phyloP scores from a whole-genome alignment of 2,329 filamentous ascomycete genomes.

The Xylaria sp. region DNA sequence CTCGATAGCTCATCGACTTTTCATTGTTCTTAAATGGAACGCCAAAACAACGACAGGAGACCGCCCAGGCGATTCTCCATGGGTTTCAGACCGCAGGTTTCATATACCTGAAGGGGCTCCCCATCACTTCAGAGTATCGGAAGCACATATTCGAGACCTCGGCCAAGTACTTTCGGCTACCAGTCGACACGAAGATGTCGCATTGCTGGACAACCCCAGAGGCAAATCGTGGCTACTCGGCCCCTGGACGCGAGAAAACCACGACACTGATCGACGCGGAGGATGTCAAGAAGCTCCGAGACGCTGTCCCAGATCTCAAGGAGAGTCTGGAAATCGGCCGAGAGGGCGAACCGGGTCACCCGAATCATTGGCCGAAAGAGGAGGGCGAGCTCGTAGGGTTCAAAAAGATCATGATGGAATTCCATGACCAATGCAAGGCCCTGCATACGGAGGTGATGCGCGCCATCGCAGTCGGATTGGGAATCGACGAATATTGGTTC shows the following conservation, averaged over 20 bases:
- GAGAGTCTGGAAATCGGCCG: conserved; percentile 73
- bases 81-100: conserved; percentile 90
- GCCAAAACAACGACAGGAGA: conserved; percentile 66
- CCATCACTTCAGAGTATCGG: conserved; percentile 70
- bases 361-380: conserved; percentile 80
- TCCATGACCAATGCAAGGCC: conserved; percentile 77
- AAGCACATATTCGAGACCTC: conserved; percentile 72
- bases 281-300: conserved; percentile 68
- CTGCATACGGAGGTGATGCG: conserved; percentile 84
- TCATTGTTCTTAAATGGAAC: conserved; percentile 74
- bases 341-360: conserved; percentile 66
- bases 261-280: conserved; percentile 62
- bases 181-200: conserved; percentile 69
- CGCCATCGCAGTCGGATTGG: conserved; percentile 85
- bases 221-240: conserved; percentile 78
- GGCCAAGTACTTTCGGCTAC: conserved; percentile 75
- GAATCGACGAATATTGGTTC: conserved; percentile 76
- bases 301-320: conserved; percentile 70
- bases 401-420: conserved; percentile 76
- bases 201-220: conserved; percentile 77
- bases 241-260: conserved; percentile 76
- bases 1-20: conserved; percentile 78
- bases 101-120: conserved; percentile 85
- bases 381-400: conserved; percentile 68
- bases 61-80: conserved; percentile 76